phyloP scores from a whole-genome alignment of 192 early-diverging fungal genomes.

The Martensiomyces pterosporus region DNA sequence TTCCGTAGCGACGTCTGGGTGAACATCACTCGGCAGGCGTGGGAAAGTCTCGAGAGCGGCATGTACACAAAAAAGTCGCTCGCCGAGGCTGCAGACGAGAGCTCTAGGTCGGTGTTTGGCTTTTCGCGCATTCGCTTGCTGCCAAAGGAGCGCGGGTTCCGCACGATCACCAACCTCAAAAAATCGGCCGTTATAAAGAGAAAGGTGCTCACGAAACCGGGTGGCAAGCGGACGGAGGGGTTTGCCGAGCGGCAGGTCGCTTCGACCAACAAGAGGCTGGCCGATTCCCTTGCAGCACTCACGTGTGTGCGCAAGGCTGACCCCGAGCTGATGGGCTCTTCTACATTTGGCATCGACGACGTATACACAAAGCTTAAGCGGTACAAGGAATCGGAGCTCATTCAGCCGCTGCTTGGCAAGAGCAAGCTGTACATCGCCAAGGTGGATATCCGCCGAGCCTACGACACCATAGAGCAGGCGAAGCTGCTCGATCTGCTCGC shows the following conservation, averaged over 20 bases:
- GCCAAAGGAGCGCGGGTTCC: slow-evolving; percentile 71
- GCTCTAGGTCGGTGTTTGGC: slow-evolving; percentile 19
- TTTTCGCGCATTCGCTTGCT: slow-evolving; percentile 74
- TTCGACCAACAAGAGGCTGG: slow-evolving; percentile 14
- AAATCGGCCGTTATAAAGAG: slow-evolving; percentile 13
- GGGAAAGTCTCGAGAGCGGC: slow-evolving; percentile 32
- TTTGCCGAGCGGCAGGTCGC: slow-evolving; percentile 29
- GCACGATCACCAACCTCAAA: slow-evolving; percentile 73
- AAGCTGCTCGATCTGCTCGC: slow-evolving; percentile 46
- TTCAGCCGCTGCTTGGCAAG: slow-evolving; percentile 1
- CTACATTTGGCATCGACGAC: slow-evolving; percentile 49
- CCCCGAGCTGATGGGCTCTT: slow-evolving; percentile 33
- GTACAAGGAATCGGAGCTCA: slow-evolving; percentile 21
- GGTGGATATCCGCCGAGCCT: slow-evolving; percentile 73
- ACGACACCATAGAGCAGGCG: slow-evolving; percentile 77
- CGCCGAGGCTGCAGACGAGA: background rate
- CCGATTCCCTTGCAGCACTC: slow-evolving; percentile 29
- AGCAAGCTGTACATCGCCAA: slow-evolving; percentile 68
- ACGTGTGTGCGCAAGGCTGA: slow-evolving; percentile 8
- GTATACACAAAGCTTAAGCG: slow-evolving; percentile 40
- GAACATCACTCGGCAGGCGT: slow-evolving; percentile 47
- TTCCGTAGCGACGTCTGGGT: slow-evolving; percentile 78
- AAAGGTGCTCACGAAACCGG: background rate
- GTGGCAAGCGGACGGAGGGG: slow-evolving; percentile 1
- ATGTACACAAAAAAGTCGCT: slow-evolving; percentile 19